Percentiles rank a stretch among this genome's conserved stretches.
phyloP scores from a whole-genome alignment of 2,329 filamentous ascomycete species.

The Colletotrichum trifolii region DNA sequence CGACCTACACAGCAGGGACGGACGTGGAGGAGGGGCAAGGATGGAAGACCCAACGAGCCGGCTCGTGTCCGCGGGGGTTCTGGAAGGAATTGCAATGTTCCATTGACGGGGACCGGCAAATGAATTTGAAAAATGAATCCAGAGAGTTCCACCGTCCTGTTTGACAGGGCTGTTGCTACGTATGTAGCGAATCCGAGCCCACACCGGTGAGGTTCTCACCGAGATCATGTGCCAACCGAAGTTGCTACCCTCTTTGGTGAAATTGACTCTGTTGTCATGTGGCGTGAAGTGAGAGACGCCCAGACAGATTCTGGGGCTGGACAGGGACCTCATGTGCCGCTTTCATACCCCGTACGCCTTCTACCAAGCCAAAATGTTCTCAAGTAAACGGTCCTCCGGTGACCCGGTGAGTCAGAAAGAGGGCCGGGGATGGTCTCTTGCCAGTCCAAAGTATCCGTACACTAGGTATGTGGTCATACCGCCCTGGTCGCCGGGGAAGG shows the following conservation, averaged over 20 bases:
- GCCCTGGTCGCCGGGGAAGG: conserved; percentile 27
- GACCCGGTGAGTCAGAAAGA: conserved; percentile 31
- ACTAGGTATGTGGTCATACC: conserved; percentile 1
- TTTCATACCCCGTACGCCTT: conserved; percentile 14
- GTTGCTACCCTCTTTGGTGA: too few species aligned
- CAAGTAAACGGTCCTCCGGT: conserved; percentile 13
- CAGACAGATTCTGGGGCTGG: neutral
- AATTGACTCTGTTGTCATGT: too few species aligned
- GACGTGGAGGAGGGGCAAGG: neutral
- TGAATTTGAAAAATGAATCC: conserved; percentile 17
- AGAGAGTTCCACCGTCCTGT: conserved; percentile 18
- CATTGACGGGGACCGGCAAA: conserved; percentile 24
- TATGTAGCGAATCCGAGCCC: neutral
- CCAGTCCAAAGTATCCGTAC: neutral
- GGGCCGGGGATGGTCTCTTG: neutral
- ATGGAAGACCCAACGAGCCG: conserved; percentile 20
- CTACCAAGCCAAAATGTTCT: conserved; percentile 26
- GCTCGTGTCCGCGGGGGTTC: conserved; percentile 21
- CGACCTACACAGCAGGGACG: conserved; percentile 1
- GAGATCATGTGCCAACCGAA: neutral
- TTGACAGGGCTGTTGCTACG: conserved; percentile 12
- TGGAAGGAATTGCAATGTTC: conserved; percentile 27
- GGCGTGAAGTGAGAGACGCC: too few species aligned
- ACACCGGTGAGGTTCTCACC: conserved; percentile 31
- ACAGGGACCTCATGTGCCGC: conserved; percentile 13